phyloP scores from a whole-genome alignment of 768 basidiomycete species.

The Pleurotus pulmonarius region DNA sequence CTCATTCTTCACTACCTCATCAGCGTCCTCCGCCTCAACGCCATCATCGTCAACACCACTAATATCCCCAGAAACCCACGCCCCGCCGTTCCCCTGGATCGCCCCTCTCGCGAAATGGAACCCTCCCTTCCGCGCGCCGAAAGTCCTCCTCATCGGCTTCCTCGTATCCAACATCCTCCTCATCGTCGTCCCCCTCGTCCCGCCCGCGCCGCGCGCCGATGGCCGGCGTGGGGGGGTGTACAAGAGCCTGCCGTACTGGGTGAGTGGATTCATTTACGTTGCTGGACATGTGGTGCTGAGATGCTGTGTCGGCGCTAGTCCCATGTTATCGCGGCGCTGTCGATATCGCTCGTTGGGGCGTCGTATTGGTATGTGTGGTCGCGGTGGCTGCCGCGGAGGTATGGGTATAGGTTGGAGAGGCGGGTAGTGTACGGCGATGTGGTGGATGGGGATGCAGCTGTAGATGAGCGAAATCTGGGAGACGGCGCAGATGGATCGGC shows the following conservation, averaged over 20 bases:
- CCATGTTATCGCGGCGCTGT: slow-evolving; percentile 45
- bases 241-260: slow-evolving; percentile 64
- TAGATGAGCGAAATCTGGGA: no score
- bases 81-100: no score
- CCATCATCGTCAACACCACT: no score
- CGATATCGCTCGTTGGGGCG: slow-evolving; percentile 44
- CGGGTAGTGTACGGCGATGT: slow-evolving; percentile 50
- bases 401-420: slow-evolving; percentile 47
- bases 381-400: slow-evolving; percentile 42
- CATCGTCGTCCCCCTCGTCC: slow-evolving; percentile 57
- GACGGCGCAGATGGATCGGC: no score
- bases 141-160: slow-evolving; percentile 46
- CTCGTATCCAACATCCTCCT: slow-evolving; percentile 66
- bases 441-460: no score
- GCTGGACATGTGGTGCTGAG: background rate
- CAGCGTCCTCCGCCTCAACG: no score
- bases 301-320: slow-evolving; percentile 26
- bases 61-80: no score
- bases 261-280: slow-evolving; percentile 26
- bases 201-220: slow-evolving; percentile 34
- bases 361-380: slow-evolving; percentile 57
- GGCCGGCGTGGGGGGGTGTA: slow-evolving; percentile 35
- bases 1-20: no score
- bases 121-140: slow-evolving; percentile 62
- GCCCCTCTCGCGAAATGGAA: slow-evolving; percentile 43